Percentiles rank a stretch among this genome's conserved stretches.
phyloP scores from a whole-genome alignment of 257 asterid species.

The Scutellaria minor region DNA sequence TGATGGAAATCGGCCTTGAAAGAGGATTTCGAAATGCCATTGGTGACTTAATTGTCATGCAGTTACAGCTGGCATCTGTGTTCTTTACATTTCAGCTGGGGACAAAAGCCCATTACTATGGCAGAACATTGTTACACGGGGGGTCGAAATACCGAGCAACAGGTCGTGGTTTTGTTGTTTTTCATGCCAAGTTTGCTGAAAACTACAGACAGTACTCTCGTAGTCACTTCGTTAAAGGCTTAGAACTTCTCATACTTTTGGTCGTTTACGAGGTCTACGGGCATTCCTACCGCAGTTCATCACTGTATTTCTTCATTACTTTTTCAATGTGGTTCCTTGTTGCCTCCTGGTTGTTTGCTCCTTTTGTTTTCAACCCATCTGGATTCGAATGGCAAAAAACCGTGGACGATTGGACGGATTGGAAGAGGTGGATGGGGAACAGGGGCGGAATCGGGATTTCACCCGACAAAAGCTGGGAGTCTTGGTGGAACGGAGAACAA shows the following conservation, averaged over 20 bases:
- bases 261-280: slow-evolving; percentile 37
- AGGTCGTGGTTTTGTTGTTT: slow-evolving; percentile 38
- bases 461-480: slow-evolving; percentile 39
- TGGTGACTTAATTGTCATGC: slow-evolving; percentile 38
- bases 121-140: slow-evolving; percentile 33
- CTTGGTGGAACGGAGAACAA: slow-evolving; percentile 38
- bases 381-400: slow-evolving; percentile 40
- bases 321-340: slow-evolving; percentile 42
- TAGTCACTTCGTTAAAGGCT: slow-evolving; percentile 36
- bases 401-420: slow-evolving; percentile 39
- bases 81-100: slow-evolving; percentile 40
- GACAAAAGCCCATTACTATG: slow-evolving; percentile 38
- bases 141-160: slow-evolving; percentile 39
- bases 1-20: slow-evolving; percentile 40
- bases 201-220: slow-evolving; percentile 38
- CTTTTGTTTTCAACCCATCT: slow-evolving; percentile 37
- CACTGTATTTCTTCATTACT: slow-evolving; percentile 35
- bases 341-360: slow-evolving; percentile 40
- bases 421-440: slow-evolving; percentile 41
- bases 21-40: slow-evolving; percentile 38
- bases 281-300: slow-evolving; percentile 30
- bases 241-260: slow-evolving; percentile 37
- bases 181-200: slow-evolving; percentile 38
- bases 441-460: slow-evolving; percentile 36
- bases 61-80: slow-evolving; percentile 39